Conservation (phyloP, 768 basidiomycete genomes). For the Trametes cubensis region DNA sequence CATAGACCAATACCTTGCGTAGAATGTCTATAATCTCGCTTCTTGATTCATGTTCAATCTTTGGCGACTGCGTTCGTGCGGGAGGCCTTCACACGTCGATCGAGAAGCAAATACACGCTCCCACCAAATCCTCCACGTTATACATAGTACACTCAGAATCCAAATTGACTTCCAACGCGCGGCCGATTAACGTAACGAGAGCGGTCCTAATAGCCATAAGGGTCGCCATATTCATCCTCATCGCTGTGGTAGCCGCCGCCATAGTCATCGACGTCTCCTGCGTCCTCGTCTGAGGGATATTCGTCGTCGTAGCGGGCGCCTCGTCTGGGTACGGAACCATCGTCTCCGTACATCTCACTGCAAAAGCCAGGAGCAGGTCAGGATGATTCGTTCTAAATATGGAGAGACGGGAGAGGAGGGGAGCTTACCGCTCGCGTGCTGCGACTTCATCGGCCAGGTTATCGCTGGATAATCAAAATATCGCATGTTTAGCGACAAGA, state of each 20-base stretch:
- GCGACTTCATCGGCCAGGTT: conserved; percentile 30
- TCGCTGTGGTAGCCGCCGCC: background rate
- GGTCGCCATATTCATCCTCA: background rate
- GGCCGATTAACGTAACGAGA: too few species aligned
- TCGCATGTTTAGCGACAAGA: background rate
- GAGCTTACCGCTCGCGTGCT: conserved; percentile 30
- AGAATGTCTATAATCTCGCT: too few species aligned
- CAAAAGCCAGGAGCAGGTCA: background rate
- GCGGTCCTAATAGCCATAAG: too few species aligned
- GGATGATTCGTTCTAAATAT: background rate
- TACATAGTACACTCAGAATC: too few species aligned
- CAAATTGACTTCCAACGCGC: too few species aligned
- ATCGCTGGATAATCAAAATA: background rate
- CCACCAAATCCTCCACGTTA: too few species aligned
- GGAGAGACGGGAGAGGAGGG: background rate
- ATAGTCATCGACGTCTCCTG: background rate
- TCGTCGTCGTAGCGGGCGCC: background rate
- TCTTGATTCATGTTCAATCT: too few species aligned
- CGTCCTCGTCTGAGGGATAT: background rate
- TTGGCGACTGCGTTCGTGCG: too few species aligned
- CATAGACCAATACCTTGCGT: too few species aligned
- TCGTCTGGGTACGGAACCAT: conserved; percentile 29
- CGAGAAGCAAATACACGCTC: too few species aligned
- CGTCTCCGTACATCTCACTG: conserved; percentile 34
- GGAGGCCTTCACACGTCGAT: too few species aligned